Conservation (phyloP, 2,329 filamentous ascomycete genomes). For the Macroventuria anomochaeta region DNA sequence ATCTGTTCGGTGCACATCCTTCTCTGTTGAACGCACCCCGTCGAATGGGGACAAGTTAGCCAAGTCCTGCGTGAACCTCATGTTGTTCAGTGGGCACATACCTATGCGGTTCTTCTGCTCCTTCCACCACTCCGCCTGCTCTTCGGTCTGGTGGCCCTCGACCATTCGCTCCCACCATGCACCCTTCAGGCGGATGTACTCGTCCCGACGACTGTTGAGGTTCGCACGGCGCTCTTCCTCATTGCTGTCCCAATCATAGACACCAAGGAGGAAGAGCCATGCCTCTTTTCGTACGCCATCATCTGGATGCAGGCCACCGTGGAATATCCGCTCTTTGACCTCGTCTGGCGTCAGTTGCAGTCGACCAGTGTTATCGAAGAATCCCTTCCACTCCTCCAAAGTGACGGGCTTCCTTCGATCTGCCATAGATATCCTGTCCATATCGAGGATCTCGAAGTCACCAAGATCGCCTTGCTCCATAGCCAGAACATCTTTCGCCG, state of each 20-base stretch:
- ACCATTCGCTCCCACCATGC: conserved; percentile 95
- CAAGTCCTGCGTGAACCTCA: conserved; percentile 14
- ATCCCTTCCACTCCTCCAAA: conserved; percentile 86
- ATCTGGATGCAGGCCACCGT: conserved; percentile 85
- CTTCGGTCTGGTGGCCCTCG: conserved; percentile 77
- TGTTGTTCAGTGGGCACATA: conserved; percentile 58
- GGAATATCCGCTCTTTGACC: conserved; percentile 96
- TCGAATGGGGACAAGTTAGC: conserved; percentile 61
- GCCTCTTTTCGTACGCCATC: conserved; percentile 95
- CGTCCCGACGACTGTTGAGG: conserved; percentile 84
- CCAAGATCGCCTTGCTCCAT: conserved; percentile 94
- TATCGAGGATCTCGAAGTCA: conserved; percentile 91
- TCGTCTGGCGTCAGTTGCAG: conserved; percentile 85
- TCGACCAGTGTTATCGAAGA: conserved; percentile 81
- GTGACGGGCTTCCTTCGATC: conserved; percentile 80
- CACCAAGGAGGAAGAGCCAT: conserved; percentile 91
- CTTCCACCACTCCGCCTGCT: conserved; percentile 94
- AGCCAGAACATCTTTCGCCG: conserved; percentile 87
- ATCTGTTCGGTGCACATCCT: conserved; percentile 97
- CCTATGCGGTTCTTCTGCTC: conserved; percentile 93
- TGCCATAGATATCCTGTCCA: conserved; percentile 75
- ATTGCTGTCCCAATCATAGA: conserved; percentile 93
- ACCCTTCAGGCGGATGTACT: conserved; percentile 92
- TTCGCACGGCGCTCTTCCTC: conserved; percentile 82
- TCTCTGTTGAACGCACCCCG: conserved; percentile 73